These are phyloP conservation scores for Mycena epipterygia DNA, from an alignment of 768 basidiomycete genomes.

Conservation along the genomic window DNA sequence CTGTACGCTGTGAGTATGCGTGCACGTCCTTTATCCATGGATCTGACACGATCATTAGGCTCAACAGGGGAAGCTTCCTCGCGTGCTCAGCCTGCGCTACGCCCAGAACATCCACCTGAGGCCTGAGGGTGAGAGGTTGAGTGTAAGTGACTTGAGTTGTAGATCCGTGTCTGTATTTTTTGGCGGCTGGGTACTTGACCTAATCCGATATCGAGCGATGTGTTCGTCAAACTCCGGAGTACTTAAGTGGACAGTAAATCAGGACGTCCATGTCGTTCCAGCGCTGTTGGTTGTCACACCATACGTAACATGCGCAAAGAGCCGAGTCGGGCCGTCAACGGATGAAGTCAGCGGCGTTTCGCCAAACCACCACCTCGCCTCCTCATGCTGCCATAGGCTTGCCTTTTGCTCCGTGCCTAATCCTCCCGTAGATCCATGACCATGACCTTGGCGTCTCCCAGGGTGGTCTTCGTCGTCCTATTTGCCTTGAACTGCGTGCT, in stretches of 20 bases:
- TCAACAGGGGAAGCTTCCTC: conserved; percentile 66
- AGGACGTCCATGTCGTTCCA: too few species aligned
- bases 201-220: too few species aligned
- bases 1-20: conserved; percentile 73
- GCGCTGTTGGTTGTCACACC: background rate
- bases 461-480: conserved; percentile 63
- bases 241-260: too few species aligned
- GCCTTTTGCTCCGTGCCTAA: background rate
- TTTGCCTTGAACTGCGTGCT: conserved; percentile 72
- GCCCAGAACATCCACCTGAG: background rate
- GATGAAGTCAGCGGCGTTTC: background rate
- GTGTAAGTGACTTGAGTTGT: background rate
- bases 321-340: background rate
- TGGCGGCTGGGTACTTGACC: too few species aligned
- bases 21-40: too few species aligned
- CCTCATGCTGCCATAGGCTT: conserved; percentile 23
- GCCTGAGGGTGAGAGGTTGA: background rate
- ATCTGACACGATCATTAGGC: conserved; percentile 47
- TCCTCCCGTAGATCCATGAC: background rate
- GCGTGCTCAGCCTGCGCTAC: conserved; percentile 76
- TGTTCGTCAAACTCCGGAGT: too few species aligned
- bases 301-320: background rate
- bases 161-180: background rate
- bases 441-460: conserved; percentile 66
- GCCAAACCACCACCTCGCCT: background rate